Conservation (phyloP, 2,329 filamentous ascomycete genomes). For the Fulvia fulva region DNA sequence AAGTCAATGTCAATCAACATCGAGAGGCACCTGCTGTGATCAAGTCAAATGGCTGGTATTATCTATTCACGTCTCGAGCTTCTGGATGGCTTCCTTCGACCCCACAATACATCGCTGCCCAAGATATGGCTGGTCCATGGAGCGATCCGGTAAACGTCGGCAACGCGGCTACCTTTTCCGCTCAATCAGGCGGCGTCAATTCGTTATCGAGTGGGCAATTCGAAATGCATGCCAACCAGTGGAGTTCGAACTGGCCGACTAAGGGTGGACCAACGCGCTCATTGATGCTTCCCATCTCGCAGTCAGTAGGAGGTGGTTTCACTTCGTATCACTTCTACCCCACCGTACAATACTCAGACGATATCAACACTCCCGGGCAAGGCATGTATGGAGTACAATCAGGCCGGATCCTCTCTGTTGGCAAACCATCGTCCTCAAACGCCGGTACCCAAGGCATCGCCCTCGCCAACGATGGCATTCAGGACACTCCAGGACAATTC, state of each 20-base stretch:
- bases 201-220: conserved; percentile 7
- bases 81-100: conserved; percentile 22
- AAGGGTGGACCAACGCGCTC: conserved; percentile 16
- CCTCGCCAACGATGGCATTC: conserved; percentile 17
- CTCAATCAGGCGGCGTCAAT: conserved; percentile 20
- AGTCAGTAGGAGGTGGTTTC: conserved; percentile 8
- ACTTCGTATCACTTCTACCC: conserved; percentile 20
- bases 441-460: conserved; percentile 9
- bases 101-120: conserved; percentile 17
- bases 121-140: conserved; percentile 17
- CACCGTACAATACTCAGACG: conserved; percentile 18
- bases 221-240: conserved; percentile 18
- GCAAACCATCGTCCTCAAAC: conserved; percentile 12
- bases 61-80: conserved; percentile 21
- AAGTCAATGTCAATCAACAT: conserved; percentile 13
- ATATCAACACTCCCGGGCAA: conserved; percentile 10
- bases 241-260: conserved; percentile 19
- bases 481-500: conserved; percentile 6
- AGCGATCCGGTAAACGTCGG: conserved; percentile 14
- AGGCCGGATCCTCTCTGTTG: conserved; percentile 18
- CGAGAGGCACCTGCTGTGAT: conserved; percentile 22
- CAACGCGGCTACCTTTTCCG: conserved; percentile 18
- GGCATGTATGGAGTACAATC: conserved; percentile 21
- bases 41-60: conserved; percentile 14
- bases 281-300: conserved; percentile 17